Conservation (phyloP, 176 grass and related monocot genomes). For the Hordeum vulgare region MorexV3_pseudomolecules_assembly NC_058518.1:355678501-355679000, state of each 20-base stretch:
- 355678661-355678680: constrained; percentile 87
- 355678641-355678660: constrained; percentile 80
- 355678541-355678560: constrained; percentile 83
- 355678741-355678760: constrained; percentile 99
- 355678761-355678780: constrained; percentile 84
- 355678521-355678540: constrained; percentile 88
- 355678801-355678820: constrained; percentile 98
- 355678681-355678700: constrained; percentile 77
- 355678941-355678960: constrained; percentile 80
- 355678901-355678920: too few species aligned
- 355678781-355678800: constrained; percentile 92
- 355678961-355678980: constrained; percentile 97
- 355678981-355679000: constrained; percentile 98
- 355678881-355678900: neutral
- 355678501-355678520: neutral
- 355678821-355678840: constrained; percentile 91
- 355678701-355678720: constrained; percentile 98
- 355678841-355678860: too few species aligned
- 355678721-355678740: constrained; percentile 96
- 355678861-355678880: neutral
- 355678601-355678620: constrained; percentile 86
- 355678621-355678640: constrained; percentile 89
- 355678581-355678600: constrained; percentile 86
- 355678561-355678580: constrained; percentile 90
- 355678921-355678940: neutral